Percentiles rank a stretch among this genome's conserved stretches.
Conservation (phyloP, 345 rosid species). For the Populus simonii region DNA sequence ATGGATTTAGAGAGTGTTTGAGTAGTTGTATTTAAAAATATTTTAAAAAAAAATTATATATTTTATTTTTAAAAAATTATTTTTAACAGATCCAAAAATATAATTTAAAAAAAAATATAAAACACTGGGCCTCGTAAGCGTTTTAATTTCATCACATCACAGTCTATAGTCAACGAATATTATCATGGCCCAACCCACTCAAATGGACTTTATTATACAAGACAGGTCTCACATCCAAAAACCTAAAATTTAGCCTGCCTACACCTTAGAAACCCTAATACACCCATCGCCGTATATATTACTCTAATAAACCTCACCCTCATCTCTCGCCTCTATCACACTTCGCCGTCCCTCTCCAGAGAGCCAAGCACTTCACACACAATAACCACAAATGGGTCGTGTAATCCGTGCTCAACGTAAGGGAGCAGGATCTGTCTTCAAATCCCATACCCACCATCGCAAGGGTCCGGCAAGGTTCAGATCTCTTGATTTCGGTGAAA, state of each 20-base stretch:
- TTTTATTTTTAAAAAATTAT: too few species aligned
- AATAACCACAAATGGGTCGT: constrained; percentile 46
- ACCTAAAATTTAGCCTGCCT: neutral
- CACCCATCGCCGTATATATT: neutral
- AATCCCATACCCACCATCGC: constrained; percentile 73
- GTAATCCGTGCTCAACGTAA: constrained; percentile 73
- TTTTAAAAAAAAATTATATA: too few species aligned
- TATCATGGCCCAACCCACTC: too few species aligned
- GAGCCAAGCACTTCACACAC: neutral
- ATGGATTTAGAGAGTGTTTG: too few species aligned
- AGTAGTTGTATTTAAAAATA: too few species aligned
- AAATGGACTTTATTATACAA: neutral
- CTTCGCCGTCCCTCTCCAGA: neutral
- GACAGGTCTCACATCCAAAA: neutral
- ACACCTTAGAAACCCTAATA: neutral
- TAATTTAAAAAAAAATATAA: too few species aligned
- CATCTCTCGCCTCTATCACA: too few species aligned
- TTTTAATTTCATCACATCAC: too few species aligned
- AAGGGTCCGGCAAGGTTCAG: constrained; percentile 74
- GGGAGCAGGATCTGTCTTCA: constrained; percentile 77
- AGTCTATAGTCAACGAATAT: too few species aligned
- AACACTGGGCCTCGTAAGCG: too few species aligned
- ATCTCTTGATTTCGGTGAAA: constrained; percentile 66
- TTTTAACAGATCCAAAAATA: too few species aligned
- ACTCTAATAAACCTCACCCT: neutral